Conservation (phyloP, 2,329 filamentous ascomycete species). For the Emericellopsis atlantica region DNA sequence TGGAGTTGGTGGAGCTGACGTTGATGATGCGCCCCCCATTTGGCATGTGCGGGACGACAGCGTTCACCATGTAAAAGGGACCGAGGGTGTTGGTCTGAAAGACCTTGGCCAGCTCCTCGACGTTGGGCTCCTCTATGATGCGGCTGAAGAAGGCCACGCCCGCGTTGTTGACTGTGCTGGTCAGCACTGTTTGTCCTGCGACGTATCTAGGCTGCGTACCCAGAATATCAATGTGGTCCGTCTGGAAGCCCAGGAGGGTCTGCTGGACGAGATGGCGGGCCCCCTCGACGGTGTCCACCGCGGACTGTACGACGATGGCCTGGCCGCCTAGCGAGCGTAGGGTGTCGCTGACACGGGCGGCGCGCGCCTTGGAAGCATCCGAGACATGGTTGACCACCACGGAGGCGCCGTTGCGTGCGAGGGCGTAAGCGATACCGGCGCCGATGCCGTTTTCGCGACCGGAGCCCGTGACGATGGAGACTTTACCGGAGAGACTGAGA, state of each 20-base stretch:
- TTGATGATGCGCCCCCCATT: conserved; percentile 14
- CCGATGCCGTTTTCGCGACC: conserved; percentile 29
- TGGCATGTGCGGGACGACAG: conserved; percentile 20
- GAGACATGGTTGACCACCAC: conserved; percentile 27
- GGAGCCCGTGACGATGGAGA: conserved; percentile 31
- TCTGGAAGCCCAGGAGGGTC: conserved; percentile 18
- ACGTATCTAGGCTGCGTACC: conserved; percentile 11
- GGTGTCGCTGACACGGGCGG: conserved; percentile 13
- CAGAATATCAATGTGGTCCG: conserved; percentile 25
- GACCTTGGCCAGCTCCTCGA: conserved; percentile 12
- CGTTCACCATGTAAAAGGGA: conserved; percentile 20
- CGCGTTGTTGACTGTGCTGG: conserved; percentile 23
- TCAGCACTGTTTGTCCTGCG: not conserved
- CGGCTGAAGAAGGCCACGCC: conserved; percentile 9
- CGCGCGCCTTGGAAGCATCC: conserved; percentile 14
- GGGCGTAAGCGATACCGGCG: conserved; percentile 23
- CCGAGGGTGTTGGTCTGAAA: conserved; percentile 21
- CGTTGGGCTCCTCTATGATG: conserved; percentile 8
- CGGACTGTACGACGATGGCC: conserved; percentile 18
- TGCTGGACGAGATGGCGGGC: conserved; percentile 17
- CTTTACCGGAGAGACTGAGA: conserved; percentile 24
- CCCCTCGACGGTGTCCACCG: conserved; percentile 17
- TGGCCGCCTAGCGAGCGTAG: conserved; percentile 15
- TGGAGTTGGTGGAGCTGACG: conserved; percentile 8
- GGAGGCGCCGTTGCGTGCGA: conserved; percentile 26